Base-by-base conservation (phyloP, 805 yeast genomes). In the Sungouiozyma intestinalis region DNA sequence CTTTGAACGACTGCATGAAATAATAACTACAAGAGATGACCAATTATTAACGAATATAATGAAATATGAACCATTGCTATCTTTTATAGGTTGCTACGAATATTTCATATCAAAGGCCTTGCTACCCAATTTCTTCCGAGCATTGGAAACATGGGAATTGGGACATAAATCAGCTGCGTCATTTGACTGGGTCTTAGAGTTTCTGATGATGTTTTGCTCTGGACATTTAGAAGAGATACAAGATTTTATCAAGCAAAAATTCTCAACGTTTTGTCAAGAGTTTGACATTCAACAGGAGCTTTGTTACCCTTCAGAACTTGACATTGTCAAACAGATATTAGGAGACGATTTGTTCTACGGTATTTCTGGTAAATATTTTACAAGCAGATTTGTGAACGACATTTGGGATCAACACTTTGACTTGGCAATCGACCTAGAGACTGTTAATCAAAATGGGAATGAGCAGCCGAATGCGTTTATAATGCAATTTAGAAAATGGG, bases 101-200 rank as follows among this genome's bases (percentile, higher is more conserved):
- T 52, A 53, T 35, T 40, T 74, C 13, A 38, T 63, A 3, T 42
- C 51, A 4, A 52, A 50, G 2, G 53, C 57, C 4, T 51, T 77
- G 2, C 40, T 59, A 0, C 75, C 76, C 0, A 64, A 60, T 29
- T 52, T 77, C 3, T 33, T 50, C 0, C 17, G 45, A 2, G 63
- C 59, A 0, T 54, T 75, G 4, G 44, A 53, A 3, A 46, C 48
- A 1, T 73, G 77, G 77, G 48, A 57, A 7, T 31, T 46, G 29
- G 29, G 29, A 7, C 9, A 11, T 31, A 9, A 32, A 18, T 34
- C 18, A 18, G 34, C 4, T 3, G 36, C 4, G 13, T 15, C 7
- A 2, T 15, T n/a, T 14, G 35, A 8, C 47, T 45, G 54, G 54
- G 39, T 45, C 27, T 45, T 48, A 21, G 58, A 55, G 38, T 47